These are phyloP conservation scores for Pseudognaphalium luteoalbum DNA, from an alignment of 129 eudicot species.

Conservation along the genomic window DNA sequence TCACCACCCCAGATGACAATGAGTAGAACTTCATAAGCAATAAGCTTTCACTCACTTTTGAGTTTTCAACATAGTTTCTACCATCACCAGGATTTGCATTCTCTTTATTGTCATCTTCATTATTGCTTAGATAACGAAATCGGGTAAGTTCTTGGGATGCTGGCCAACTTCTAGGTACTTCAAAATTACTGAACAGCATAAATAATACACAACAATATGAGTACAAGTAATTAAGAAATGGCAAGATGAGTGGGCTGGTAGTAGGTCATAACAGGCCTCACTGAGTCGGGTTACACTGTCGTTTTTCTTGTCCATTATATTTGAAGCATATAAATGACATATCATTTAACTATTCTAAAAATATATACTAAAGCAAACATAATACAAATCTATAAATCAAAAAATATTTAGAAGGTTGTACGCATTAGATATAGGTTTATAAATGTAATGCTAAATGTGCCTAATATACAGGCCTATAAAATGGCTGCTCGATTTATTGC, in stretches of 20 bases:
- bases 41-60: slow-evolving; percentile 19
- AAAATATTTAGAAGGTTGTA: too few relatives aligned
- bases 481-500: background rate
- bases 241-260: too few relatives aligned
- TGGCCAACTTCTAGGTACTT: background rate
- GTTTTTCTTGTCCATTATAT: too few relatives aligned
- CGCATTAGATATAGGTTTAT: too few relatives aligned
- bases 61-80: slow-evolving; percentile 61
- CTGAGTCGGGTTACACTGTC: too few relatives aligned
- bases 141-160: background rate
- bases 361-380: too few relatives aligned
- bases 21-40: slow-evolving; percentile 80
- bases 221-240: too few relatives aligned
- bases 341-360: too few relatives aligned
- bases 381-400: too few relatives aligned
- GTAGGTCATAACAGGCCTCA: background rate
- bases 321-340: too few relatives aligned
- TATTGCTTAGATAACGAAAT: background rate
- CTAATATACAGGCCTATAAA: background rate
- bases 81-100: slow-evolving; percentile 31
- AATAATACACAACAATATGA: background rate
- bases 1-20: slow-evolving; percentile 50
- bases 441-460: too few relatives aligned
- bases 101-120: background rate
- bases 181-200: background rate